phyloP scores from a whole-genome alignment of 306 rosid species.

The Lathyrus sativus region DNA sequence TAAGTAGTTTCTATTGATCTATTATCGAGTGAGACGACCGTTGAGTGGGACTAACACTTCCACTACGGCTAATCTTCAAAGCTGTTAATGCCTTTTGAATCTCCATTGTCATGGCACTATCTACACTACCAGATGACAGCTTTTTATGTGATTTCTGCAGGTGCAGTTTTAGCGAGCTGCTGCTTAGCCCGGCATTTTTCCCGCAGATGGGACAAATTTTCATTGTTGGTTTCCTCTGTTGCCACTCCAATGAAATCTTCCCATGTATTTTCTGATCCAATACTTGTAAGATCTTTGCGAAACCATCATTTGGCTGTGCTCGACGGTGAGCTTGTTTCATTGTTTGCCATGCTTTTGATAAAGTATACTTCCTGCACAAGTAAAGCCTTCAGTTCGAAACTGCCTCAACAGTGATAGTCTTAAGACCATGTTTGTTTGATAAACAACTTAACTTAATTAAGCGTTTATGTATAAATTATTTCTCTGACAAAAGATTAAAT shows the following conservation, averaged over 20 bases:
- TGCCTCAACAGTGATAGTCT: background rate
- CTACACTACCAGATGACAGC: constrained; percentile 90
- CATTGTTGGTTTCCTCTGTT: constrained; percentile 77
- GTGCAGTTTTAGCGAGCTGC: constrained; percentile 93
- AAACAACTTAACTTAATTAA: background rate
- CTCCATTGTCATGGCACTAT: constrained; percentile 93
- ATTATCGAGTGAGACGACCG: constrained; percentile 51
- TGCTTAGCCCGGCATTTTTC: constrained; percentile 88
- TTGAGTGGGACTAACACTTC: constrained; percentile 71
- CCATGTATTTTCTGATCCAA: constrained; percentile 78
- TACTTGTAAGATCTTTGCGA: constrained; percentile 60
- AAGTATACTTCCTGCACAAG: constrained; percentile 63
- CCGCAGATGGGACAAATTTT: constrained; percentile 95
- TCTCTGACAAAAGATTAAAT: background rate
- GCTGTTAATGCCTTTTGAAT: constrained; percentile 76
- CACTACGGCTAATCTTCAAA: constrained; percentile 64
- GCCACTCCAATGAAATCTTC: constrained; percentile 89
- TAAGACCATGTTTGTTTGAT: background rate
- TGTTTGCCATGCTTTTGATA: constrained; percentile 77
- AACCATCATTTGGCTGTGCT: constrained; percentile 95
- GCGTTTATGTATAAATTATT: background rate
- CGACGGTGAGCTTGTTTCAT: constrained; percentile 82
- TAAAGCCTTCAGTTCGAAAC: constrained; percentile 27
- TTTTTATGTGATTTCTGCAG: constrained; percentile 86
- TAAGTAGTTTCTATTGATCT: constrained; percentile 38